Percentiles rank a stretch among this genome's conserved stretches.
Evolutionary conservation across 495 filamentous ascomycete species (phyloP).

Genomic region (Xylaria grammica): DNA sequence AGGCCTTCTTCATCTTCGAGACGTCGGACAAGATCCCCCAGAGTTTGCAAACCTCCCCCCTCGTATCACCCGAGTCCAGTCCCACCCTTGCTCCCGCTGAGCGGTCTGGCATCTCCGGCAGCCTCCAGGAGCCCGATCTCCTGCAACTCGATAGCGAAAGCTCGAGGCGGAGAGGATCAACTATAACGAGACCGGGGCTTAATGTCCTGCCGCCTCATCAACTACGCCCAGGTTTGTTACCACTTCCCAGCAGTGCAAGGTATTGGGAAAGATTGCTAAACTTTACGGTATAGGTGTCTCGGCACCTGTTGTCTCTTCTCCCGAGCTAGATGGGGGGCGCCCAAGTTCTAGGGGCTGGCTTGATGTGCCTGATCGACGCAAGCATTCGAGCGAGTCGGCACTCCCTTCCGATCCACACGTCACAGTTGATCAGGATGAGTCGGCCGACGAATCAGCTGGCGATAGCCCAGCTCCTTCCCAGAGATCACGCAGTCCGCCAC

Average conservation of each 20-base stretch:
- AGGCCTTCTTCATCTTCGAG: constrained; percentile 99
- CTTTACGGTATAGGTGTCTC: constrained; percentile 52
- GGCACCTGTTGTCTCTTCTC: constrained; percentile 68
- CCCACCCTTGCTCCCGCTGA: constrained; percentile 66
- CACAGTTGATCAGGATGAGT: constrained; percentile 54
- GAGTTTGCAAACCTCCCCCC: constrained; percentile 89
- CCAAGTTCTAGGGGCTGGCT: constrained; percentile 52
- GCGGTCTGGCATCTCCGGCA: constrained; percentile 52
- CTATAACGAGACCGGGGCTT: constrained; percentile 43
- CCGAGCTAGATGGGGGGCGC: constrained; percentile 55
- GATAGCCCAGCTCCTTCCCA: constrained; percentile 47
- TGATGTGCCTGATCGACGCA: constrained; percentile 33
- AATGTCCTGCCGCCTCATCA: constrained; percentile 36
- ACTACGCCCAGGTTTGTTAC: constrained; percentile 33
- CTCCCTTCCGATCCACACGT: constrained; percentile 41
- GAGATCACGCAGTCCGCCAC: constrained; percentile 77
- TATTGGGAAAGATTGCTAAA: constrained; percentile 13
- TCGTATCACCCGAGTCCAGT: constrained; percentile 85
- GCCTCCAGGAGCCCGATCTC: constrained; percentile 80
- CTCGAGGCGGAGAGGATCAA: constrained; percentile 19
- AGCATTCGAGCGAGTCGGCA: constrained; percentile 51
- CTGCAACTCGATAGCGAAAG: constrained; percentile 67
- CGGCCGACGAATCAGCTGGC: constrained; percentile 40
- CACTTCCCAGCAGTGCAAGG: background rate
- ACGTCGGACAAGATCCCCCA: constrained; percentile 86